Evolutionary conservation across 1,284 basidiomycete genomes (phyloP), one percentile per base, ranked within the genome.

Genomic region (Rhodotorula sp.): DNA sequence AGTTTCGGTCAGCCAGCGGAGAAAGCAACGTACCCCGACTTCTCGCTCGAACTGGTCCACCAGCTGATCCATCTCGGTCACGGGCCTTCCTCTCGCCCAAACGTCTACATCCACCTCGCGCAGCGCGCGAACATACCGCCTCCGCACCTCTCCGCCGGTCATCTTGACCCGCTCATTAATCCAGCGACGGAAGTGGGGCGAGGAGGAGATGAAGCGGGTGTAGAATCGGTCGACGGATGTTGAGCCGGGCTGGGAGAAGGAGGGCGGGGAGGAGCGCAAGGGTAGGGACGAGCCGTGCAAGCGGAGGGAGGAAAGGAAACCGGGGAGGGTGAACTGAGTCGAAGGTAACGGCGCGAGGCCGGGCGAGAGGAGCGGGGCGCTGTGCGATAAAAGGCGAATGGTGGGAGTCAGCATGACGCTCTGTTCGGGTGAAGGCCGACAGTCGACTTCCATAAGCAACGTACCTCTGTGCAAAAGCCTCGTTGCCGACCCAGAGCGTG

Each of bases 301-400:
- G 77, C 90, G 91, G 32, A 98, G 84, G 13, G 90, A 94, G 10
- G 86, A 83, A 56, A 98, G 85, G 80, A 98, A 97, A 59, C 88
- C 85, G 4, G 84, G 83, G 44, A 87, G 82, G 76, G 87, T 92
- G 81, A 98, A 99, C 30, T 52, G 64, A n/a, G 64, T 66, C 27
- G 52, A 55, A 15, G 64, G 64, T 2, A 54, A 20, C 1, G 64
- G 64, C 5, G 44, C 0, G 91, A 86, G 74, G 88, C 52, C 48
- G 56, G 51, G 58, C 89, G 68, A 93, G 82, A 24, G 85, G 46
- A 60, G 58, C 1, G 64, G 64, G 2, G 64, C 51, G 24, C 57
- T 52, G 52, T 15, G 15, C 20, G 22, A 19, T 22, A 27, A 7
- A 17, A 10, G 4, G n/a, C n/a, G 9, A 29, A 15, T 24, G 24